A percentile compares a stretch with the other conserved stretches of the same genome.
Conservation (phyloP, 2,329 filamentous ascomycete species). For the Arthrobotrys iridis region DNA sequence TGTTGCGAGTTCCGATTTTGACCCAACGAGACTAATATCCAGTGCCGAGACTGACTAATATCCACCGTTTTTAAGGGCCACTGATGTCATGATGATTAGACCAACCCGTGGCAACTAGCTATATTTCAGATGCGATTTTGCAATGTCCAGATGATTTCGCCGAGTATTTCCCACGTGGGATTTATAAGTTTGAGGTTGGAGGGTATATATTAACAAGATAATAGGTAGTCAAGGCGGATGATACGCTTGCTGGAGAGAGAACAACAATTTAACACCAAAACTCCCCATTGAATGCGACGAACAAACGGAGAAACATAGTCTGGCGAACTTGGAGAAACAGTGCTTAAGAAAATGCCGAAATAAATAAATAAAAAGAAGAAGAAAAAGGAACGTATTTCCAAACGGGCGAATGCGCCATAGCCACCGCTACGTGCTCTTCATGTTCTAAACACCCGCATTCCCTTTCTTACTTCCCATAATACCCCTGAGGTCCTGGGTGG, state of each 20-base stretch:
- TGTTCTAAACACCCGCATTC: not conserved
- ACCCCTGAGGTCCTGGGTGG: constrained; percentile 35
- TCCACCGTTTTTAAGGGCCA: too few species aligned
- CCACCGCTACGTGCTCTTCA: not conserved
- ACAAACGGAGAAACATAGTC: not conserved
- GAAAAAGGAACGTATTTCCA: too few species aligned
- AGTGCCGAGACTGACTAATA: too few species aligned
- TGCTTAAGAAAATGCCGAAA: too few species aligned
- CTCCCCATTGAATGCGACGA: constrained; percentile 6
- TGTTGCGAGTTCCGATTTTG: too few species aligned
- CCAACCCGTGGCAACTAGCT: too few species aligned
- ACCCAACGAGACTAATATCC: too few species aligned
- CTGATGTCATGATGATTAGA: too few species aligned
- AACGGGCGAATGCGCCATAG: not conserved
- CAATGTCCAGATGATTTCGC: too few species aligned
- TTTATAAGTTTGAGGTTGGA: not conserved
- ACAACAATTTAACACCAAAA: not conserved
- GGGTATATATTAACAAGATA: not conserved
- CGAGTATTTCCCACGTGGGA: too few species aligned
- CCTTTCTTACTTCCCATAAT: constrained; percentile 41
- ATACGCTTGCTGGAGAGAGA: not conserved
- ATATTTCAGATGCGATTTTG: too few species aligned
- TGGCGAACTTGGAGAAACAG: not conserved
- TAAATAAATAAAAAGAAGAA: too few species aligned
- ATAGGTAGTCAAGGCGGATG: not conserved